Evolutionary conservation across 2,329 filamentous ascomycete species (phyloP), one percentile per base, ranked within the genome.

Genomic region (Epichloe bromicola): DNA sequence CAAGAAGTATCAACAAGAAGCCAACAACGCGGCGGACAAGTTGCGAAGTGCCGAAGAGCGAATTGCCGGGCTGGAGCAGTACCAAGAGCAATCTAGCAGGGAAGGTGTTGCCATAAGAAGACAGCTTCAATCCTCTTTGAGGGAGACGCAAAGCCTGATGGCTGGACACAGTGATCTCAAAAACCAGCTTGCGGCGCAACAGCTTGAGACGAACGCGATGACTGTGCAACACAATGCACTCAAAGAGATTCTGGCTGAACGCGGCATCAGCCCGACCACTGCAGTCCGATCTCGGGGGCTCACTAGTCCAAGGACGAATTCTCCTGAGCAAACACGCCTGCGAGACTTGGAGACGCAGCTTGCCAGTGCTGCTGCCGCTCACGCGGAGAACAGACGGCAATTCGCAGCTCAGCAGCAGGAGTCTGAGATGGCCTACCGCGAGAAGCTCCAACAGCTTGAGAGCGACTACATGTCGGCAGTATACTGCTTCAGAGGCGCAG

Each of bases 381-480:
- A 96, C 56, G 88, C 96, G 54, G 90, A 97, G 63, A 81, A 88
- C 45, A 93, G 87, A 65, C 72, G 80, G 52, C 77, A 77, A 3
- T 88, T 89, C 56, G 87, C 93, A 54, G 74, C 79, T 37, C 86
- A 91, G 50, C 83, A 88, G 54, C 85, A 93, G 59, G 88, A 95
- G 61, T 85, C 88, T n/a, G 91, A 95, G 64, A 78, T 82, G 51
- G 80, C 86, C 45, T 97, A 95, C 70, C 86, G 90, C 55, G 90
- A 96, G 65, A 96, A 96, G 67, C 76, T 98, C 49, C 80, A 88
- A 53, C 90, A 95, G 63, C 80, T 98, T 34, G 90, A 97, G 69
- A 95, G 90, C 64, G 93, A 98, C 66, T 96, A 98, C 65, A 89
- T 96, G 67, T 95, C 93, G 41, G 91, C 93, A 15, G 90, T 97